A percentile compares a stretch with the other conserved stretches of the same genome.
Evolutionary conservation across 139 green algal genomes (phyloP).

Genomic region (Tetradesmus obliquus): DNA sequence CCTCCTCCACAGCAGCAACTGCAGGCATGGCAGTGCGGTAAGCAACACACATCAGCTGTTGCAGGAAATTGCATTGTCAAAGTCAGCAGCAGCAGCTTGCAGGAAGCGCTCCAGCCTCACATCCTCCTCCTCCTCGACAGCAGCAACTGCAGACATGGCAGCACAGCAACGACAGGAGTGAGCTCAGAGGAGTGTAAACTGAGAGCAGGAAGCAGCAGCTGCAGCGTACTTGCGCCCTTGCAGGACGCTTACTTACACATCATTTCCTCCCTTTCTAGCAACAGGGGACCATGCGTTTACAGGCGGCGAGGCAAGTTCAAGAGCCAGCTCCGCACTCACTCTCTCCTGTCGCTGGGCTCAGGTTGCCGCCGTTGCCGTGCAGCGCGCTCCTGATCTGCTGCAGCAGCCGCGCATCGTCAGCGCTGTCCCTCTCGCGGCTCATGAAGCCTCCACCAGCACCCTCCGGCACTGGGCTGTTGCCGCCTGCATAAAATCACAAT

Average conservation of each 20-base stretch:
- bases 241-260: no score
- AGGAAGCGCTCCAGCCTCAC: background rate
- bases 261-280: no score
- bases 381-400: conserved; percentile 33
- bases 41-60: no score
- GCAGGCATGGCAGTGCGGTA: background rate
- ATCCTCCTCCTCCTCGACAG: background rate
- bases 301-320: background rate
- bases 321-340: background rate
- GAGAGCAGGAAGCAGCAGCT: background rate
- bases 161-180: no score
- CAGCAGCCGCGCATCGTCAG: conserved; percentile 24
- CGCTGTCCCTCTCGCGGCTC: background rate
- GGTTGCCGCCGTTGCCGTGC: background rate
- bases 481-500: background rate
- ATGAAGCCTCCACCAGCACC: background rate
- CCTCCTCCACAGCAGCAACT: background rate
- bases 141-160: background rate
- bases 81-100: no score
- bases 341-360: background rate
- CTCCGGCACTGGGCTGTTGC: background rate
- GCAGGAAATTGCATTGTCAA: no score
- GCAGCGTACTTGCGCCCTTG: no score
- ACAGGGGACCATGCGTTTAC: no score
- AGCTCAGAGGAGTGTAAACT: no score